Evolutionary conservation across 208 protist genomes (phyloP), one percentile per base, ranked within the genome.

Genomic region (Acanthamoeba comandoni): DNA sequence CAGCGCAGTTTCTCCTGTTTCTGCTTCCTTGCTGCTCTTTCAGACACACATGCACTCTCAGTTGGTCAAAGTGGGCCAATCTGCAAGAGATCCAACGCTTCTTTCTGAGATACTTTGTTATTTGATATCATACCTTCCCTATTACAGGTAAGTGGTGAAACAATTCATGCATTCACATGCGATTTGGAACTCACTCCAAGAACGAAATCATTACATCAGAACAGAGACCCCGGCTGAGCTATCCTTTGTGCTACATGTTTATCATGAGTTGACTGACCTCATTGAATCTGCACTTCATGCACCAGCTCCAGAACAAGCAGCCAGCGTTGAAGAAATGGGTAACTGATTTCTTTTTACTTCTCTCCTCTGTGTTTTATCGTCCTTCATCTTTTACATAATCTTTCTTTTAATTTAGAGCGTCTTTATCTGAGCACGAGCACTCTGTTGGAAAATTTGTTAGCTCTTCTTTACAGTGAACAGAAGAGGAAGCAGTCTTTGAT

Each of bases 11-110:
- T 15, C 39, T 43, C 24, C 43, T 2, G 70, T 52, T 0, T 9
- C 15, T n/a, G 13, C 31, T 43, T n/a, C 22, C 9, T 8, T 52
- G 48, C 31, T 80, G 12, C 70, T 80, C 49, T 52, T 80, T 43
- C 70, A 52, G 12, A 22, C 49, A 13, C 70, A 80, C 49, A 22
- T 80, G 43, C 70, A 80, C 70, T 43, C 70, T 43, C 70, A 80
- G n/a, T 52, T 80, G 2, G 70, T 80, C 49, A 43, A 52, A 13
- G 43, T 55, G 2, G 70, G 70, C 49, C 19, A 52, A 52, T 7
- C 70, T 52, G 7, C 22, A 17, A n/a, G 70, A 60, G 8, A 35
- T 11, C 49, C 17, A 31, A n/a, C 15, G 39, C 57, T 15, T 43
- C 24, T 80, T 9, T 52, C 39, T 31, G 51, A 48, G 49, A 9